A percentile compares a stretch with the other conserved stretches of the same genome.
Evolutionary conservation across 805 yeast species (phyloP).

Genomic region (Cyberlindnera maritima): DNA sequence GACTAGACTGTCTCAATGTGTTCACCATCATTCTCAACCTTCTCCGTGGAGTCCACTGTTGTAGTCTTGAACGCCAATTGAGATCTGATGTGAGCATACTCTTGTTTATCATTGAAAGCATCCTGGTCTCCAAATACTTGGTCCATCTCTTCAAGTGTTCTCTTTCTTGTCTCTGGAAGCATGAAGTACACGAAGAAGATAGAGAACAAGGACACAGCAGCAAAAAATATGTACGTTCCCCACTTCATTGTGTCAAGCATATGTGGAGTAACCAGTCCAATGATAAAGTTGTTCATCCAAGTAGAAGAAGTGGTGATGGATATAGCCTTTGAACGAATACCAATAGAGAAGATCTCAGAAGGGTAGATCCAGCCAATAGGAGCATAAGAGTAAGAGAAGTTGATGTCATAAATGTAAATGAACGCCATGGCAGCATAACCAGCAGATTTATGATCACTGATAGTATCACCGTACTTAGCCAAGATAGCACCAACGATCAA

Average conservation of each 20-base stretch:
- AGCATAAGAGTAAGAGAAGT: constrained; percentile 42
- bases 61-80: too few relatives aligned
- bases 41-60: background rate
- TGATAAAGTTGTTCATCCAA: constrained; percentile 48
- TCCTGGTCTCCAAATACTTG: constrained; percentile 8
- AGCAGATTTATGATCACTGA: constrained; percentile 22
- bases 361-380: constrained; percentile 45
- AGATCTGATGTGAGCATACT: background rate
- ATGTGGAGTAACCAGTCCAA: constrained; percentile 42
- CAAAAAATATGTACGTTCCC: constrained; percentile 39
- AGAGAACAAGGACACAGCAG: constrained; percentile 4
- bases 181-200: constrained; percentile 4
- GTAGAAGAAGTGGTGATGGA: constrained; percentile 42
- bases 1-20: background rate
- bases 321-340: constrained; percentile 40
- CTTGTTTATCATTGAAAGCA: constrained; percentile 6
- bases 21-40: background rate
- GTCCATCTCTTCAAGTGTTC: constrained; percentile 12
- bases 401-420: constrained; percentile 41
- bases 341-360: constrained; percentile 42
- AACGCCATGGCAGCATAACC: constrained; percentile 43
- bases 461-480: constrained; percentile 3
- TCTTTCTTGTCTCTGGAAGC: constrained; percentile 9
- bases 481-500: constrained; percentile 42
- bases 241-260: constrained; percentile 41